Percentiles rank a stretch among this genome's conserved stretches.
Evolutionary conservation across 163 green algal species (phyloP).

Genomic region (Chlamydomonas reinhardtii): DNA sequence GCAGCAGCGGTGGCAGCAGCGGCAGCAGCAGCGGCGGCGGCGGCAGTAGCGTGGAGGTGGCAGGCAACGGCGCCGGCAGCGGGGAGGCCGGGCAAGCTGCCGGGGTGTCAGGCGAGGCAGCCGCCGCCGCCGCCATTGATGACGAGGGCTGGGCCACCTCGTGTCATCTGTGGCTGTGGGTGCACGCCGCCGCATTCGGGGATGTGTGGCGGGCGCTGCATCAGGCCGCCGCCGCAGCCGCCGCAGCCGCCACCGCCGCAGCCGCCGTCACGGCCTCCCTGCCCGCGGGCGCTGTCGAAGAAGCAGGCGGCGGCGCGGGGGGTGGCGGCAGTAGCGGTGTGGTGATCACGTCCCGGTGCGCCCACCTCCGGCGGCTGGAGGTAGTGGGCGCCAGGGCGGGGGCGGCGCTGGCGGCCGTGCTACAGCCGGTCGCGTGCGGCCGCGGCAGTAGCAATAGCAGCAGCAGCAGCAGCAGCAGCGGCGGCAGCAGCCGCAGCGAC

Average conservation of each 20-base stretch:
- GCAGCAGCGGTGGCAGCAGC: background rate
- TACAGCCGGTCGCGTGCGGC: background rate
- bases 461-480: background rate
- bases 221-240: background rate
- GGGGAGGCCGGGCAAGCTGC: no score
- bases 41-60: no score
- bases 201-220: constrained; percentile 32
- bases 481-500: background rate
- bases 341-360: constrained; percentile 10
- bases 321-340: background rate
- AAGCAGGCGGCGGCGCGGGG: background rate
- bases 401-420: constrained; percentile 14
- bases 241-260: background rate
- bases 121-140: no score
- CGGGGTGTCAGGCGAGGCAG: no score
- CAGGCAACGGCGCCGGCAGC: background rate
- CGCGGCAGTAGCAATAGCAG: no score
- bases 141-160: background rate
- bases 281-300: no score
- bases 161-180: constrained; percentile 47
- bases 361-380: constrained; percentile 32
- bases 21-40: no score
- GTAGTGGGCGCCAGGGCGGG: constrained; percentile 16
- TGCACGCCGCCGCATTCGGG: constrained; percentile 41
- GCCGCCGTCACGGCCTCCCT: no score